These are phyloP conservation scores for Neckera pumila DNA, from an alignment of 225 moss, liverwort and hornwort genomes.

Conservation along the genomic window DNA sequence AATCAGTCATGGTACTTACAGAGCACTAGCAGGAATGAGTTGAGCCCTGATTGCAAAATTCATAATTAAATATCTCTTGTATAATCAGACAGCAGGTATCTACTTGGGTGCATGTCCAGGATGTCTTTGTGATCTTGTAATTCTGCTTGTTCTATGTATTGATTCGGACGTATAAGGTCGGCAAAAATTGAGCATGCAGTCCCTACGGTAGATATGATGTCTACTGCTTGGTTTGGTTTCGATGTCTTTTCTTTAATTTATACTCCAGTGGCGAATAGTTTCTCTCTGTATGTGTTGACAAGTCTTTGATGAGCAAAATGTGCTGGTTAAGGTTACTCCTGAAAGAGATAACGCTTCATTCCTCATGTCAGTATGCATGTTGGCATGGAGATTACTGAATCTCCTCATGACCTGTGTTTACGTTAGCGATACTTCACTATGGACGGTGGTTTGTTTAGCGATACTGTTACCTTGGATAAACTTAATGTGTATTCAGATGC, in stretches of 20 bases:
- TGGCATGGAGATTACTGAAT: background rate
- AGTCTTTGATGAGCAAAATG: background rate
- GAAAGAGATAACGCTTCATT: background rate
- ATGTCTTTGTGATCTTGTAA: background rate
- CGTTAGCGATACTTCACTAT: background rate
- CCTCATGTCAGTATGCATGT: background rate
- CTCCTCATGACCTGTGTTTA: background rate
- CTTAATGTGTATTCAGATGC: background rate
- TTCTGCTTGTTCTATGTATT: background rate
- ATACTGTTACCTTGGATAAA: background rate
- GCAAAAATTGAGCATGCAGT: background rate
- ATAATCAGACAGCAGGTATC: background rate
- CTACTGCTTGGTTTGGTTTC: background rate
- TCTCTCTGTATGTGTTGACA: background rate
- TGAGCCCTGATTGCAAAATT: background rate
- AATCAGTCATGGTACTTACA: background rate
- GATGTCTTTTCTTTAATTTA: background rate
- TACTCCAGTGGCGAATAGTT: background rate
- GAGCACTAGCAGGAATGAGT: background rate
- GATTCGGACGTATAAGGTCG: background rate
- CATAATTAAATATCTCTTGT: background rate
- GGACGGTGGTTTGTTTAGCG: background rate
- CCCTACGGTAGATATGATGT: background rate
- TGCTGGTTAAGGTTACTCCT: background rate
- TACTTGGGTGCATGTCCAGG: background rate